These are phyloP conservation scores for Misopates orontium DNA, from an alignment of 257 asterid genomes.

Conservation along the genomic window DNA sequence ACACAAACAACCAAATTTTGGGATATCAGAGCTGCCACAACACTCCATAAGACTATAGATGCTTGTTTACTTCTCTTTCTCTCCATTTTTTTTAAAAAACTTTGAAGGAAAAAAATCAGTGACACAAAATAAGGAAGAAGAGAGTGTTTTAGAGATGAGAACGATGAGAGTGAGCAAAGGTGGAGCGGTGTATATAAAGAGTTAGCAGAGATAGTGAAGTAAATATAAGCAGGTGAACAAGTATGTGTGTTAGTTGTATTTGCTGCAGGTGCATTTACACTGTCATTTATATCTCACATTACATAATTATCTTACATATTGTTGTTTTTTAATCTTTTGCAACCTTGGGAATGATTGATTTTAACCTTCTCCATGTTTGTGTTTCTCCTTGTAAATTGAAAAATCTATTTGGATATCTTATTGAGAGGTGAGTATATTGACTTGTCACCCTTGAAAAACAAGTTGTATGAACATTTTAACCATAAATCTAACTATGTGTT, in stretches of 20 bases:
- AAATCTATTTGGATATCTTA: background rate
- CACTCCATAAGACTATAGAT: slow-evolving; percentile 48
- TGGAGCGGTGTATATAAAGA: slow-evolving; percentile 44
- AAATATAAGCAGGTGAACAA: slow-evolving; percentile 59
- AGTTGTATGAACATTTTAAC: background rate
- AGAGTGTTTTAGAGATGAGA: background rate
- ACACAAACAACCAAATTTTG: slow-evolving; percentile 18
- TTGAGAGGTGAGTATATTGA: no score
- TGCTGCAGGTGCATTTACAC: slow-evolving; percentile 10
- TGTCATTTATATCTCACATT: background rate
- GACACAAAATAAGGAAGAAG: background rate
- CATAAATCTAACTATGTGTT: no score
- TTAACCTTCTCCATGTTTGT: background rate
- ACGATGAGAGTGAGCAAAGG: slow-evolving; percentile 31
- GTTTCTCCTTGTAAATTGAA: background rate
- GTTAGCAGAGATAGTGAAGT: slow-evolving; percentile 40
- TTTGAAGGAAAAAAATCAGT: background rate
- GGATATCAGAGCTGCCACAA: slow-evolving; percentile 49
- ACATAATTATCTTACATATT: background rate
- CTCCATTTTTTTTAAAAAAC: slow-evolving; percentile 31
- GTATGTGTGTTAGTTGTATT: slow-evolving; percentile 53
- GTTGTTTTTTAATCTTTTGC: background rate
- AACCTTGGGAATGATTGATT: background rate
- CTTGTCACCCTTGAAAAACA: no score
- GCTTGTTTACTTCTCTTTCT: slow-evolving; percentile 26